Conservation (phyloP, 495 filamentous ascomycete species). For the Trichoderma virens region DNA sequence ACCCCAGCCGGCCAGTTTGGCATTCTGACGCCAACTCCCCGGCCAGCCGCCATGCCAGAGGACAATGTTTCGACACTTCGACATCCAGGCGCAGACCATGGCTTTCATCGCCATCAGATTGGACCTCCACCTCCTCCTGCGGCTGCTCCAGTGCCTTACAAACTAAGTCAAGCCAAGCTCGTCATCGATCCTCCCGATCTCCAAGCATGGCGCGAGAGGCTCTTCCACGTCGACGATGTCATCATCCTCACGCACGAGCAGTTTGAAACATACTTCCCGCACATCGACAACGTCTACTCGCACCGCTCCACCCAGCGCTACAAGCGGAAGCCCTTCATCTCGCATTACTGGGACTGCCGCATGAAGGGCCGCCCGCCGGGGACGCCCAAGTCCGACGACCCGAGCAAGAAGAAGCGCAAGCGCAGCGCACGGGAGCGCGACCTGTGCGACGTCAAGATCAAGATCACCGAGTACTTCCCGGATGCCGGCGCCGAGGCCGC, state of each 20-base stretch:
- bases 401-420: slow-evolving; percentile 84
- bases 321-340: slow-evolving; percentile 76
- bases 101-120: slow-evolving; percentile 17
- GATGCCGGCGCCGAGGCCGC: slow-evolving; percentile 43
- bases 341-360: slow-evolving; percentile 87
- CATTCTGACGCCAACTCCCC: slow-evolving; percentile 32
- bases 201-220: slow-evolving; percentile 60
- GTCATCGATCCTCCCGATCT: slow-evolving; percentile 63
- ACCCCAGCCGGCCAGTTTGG: slow-evolving; percentile 32
- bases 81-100: slow-evolving; percentile 13
- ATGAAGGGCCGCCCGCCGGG: slow-evolving; percentile 79
- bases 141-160: slow-evolving; percentile 33
- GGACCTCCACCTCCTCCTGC: slow-evolving; percentile 27
- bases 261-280: slow-evolving; percentile 85
- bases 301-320: slow-evolving; percentile 82
- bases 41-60: slow-evolving; percentile 13
- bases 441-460: slow-evolving; percentile 87
- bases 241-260: slow-evolving; percentile 73
- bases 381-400: slow-evolving; percentile 76
- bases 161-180: slow-evolving; percentile 42
- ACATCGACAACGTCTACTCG: slow-evolving; percentile 88
- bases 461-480: slow-evolving; percentile 76
- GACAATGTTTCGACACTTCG: slow-evolving; percentile 17
- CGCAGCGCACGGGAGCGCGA: slow-evolving; percentile 67
- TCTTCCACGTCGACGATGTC: slow-evolving; percentile 70